Percentiles rank a stretch among this genome's conserved stretches.
phyloP scores from a whole-genome alignment of 2,329 filamentous ascomycete genomes.

The Aureobasidium sp. region DNA sequence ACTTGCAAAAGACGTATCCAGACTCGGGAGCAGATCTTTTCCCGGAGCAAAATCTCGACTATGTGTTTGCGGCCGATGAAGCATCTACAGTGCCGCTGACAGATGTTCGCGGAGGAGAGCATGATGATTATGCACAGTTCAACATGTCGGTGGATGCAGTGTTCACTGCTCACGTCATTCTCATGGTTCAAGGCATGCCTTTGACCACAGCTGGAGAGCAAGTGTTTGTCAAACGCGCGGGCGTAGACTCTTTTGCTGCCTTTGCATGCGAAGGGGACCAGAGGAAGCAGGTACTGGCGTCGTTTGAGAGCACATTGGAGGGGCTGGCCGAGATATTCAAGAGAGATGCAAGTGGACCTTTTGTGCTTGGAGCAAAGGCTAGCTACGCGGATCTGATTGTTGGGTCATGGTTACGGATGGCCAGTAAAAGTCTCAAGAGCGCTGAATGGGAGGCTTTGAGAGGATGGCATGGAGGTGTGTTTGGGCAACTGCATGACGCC shows the following conservation, averaged over 20 bases:
- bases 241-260: not conserved
- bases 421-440: slow-evolving; percentile 33
- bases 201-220: slow-evolving; percentile 22
- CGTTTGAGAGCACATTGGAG: not conserved
- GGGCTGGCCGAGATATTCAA: slow-evolving; percentile 7
- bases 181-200: slow-evolving; percentile 28
- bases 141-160: slow-evolving; percentile 43
- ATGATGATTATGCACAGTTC: slow-evolving; percentile 40
- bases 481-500: slow-evolving; percentile 45
- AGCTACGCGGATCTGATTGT: slow-evolving; percentile 53
- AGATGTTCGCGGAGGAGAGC: slow-evolving; percentile 40
- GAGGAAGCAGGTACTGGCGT: not conserved
- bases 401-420: slow-evolving; percentile 50
- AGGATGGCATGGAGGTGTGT: slow-evolving; percentile 46
- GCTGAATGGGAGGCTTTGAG: slow-evolving; percentile 44
- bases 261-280: slow-evolving; percentile 1
- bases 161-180: slow-evolving; percentile 42
- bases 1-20: slow-evolving; percentile 50
- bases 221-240: slow-evolving; percentile 3
- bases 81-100: slow-evolving; percentile 40
- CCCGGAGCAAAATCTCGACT: slow-evolving; percentile 7
- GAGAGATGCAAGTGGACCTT: slow-evolving; percentile 36
- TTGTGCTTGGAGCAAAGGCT: slow-evolving; percentile 39
- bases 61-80: slow-evolving; percentile 32
- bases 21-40: slow-evolving; percentile 24